These are phyloP conservation scores for Paracoccidioides brasiliensis DNA, from an alignment of 2,329 filamentous ascomycete genomes.

Conservation along the genomic window DNA sequence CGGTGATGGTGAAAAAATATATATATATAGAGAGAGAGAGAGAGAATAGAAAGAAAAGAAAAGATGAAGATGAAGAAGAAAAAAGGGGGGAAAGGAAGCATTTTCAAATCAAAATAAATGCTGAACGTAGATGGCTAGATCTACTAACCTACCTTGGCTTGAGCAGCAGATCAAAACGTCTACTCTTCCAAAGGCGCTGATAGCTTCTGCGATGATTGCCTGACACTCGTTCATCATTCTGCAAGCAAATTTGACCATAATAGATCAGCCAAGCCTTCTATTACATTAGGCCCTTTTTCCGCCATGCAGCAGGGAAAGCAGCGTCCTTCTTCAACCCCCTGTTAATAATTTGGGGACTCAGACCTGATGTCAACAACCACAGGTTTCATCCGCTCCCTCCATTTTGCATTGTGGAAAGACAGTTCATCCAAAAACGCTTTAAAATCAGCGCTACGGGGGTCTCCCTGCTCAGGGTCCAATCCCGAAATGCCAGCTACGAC, in stretches of 20 bases:
- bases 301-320: too few species aligned
- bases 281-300: background rate
- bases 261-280: background rate
- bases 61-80: too few species aligned
- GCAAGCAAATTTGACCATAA: background rate
- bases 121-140: background rate
- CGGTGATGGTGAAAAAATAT: background rate
- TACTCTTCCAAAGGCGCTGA: conserved; percentile 70
- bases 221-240: conserved; percentile 59
- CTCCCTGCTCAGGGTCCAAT: conserved; percentile 60
- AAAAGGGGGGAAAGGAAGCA: too few species aligned
- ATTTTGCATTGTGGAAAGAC: conserved; percentile 47
- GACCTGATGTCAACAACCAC: conserved; percentile 46
- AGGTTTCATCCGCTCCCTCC: conserved; percentile 61
- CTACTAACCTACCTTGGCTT: conserved; percentile 52
- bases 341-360: conserved; percentile 6
- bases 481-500: conserved; percentile 74
- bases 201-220: conserved; percentile 73
- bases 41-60: background rate
- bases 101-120: background rate
- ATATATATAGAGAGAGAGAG: too few species aligned
- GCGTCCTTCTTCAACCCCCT: background rate
- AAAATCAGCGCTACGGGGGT: conserved; percentile 63
- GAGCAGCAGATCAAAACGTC: conserved; percentile 86
- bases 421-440: conserved; percentile 58